Evolutionary conservation across 371 early-diverging fungal genomes (phyloP).

Genomic region (Cokeromyces recurvatus): DNA sequence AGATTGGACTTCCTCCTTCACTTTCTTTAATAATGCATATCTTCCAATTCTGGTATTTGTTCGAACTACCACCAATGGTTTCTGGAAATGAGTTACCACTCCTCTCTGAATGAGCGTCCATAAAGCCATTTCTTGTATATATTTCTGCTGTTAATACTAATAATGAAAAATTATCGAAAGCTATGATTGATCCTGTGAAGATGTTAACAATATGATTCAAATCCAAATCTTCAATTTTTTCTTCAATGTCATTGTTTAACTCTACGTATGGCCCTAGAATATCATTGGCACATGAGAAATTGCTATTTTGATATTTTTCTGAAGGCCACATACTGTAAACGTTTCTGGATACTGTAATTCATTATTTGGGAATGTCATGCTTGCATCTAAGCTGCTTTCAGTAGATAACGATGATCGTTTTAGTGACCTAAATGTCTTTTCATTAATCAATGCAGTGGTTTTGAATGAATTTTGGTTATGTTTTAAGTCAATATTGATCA

Average conservation of each 20-base stretch:
- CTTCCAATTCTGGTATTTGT: slow-evolving; percentile 1
- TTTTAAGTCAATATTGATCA: slow-evolving; percentile 1
- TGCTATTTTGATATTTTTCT: slow-evolving; percentile 1
- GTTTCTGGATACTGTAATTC: neutral
- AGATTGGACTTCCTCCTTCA: neutral
- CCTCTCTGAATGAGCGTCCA: neutral
- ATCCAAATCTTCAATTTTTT: slow-evolving; percentile 3
- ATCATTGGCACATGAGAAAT: slow-evolving; percentile 1
- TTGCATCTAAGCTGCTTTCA: neutral
- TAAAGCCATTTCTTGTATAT: slow-evolving; percentile 3
- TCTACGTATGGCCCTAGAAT: neutral
- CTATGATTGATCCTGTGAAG: slow-evolving; percentile 1
- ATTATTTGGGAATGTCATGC: neutral
- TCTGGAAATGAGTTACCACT: neutral
- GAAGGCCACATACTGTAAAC: neutral
- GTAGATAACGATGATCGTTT: neutral
- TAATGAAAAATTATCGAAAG: slow-evolving; percentile 1
- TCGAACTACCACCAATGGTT: neutral
- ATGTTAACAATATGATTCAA: slow-evolving; percentile 1
- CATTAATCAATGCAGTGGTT: neutral
- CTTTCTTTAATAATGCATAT: slow-evolving; percentile 1
- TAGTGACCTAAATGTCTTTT: slow-evolving; percentile 2
- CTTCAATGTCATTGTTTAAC: slow-evolving; percentile 3
- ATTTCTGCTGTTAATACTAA: slow-evolving; percentile 1
- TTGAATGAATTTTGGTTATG: neutral